Conservation (phyloP, 768 basidiomycete genomes). For the Cystobasidium onofrii region DNA sequence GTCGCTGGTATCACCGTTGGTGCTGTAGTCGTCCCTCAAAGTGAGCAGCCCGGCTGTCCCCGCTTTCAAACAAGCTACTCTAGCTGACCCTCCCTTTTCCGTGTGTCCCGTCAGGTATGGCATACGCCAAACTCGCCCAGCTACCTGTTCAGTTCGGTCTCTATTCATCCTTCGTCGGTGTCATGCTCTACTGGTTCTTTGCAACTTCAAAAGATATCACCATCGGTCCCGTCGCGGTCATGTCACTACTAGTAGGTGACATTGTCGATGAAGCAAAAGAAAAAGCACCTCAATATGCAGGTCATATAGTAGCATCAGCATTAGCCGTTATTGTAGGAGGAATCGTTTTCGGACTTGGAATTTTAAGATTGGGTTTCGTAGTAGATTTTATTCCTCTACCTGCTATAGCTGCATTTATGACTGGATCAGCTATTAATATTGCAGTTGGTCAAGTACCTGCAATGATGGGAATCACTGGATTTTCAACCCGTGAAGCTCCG, state of each 20-base stretch:
- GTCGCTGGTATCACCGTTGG: slow-evolving; percentile 66
- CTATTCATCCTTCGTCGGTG: slow-evolving; percentile 86
- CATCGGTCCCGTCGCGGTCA: slow-evolving; percentile 98
- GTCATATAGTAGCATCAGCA: slow-evolving; percentile 70
- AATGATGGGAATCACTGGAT: slow-evolving; percentile 65
- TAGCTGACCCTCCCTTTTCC: background rate
- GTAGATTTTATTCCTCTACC: slow-evolving; percentile 84
- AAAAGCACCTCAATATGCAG: slow-evolving; percentile 45
- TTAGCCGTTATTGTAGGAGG: slow-evolving; percentile 81
- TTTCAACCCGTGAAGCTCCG: slow-evolving; percentile 65
- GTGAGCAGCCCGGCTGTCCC: too few species aligned
- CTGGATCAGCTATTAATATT: slow-evolving; percentile 74
- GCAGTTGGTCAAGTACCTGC: slow-evolving; percentile 78
- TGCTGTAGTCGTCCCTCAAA: slow-evolving; percentile 88
- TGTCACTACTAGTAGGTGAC: slow-evolving; percentile 79
- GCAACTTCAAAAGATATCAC: slow-evolving; percentile 94
- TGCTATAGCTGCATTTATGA: slow-evolving; percentile 70
- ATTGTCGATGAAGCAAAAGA: slow-evolving; percentile 62
- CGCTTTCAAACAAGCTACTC: slow-evolving; percentile 59
- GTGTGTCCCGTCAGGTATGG: slow-evolving; percentile 43
- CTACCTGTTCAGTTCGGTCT: slow-evolving; percentile 81
- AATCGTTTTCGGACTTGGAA: slow-evolving; percentile 79
- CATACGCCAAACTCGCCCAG: slow-evolving; percentile 56
- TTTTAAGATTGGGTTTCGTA: slow-evolving; percentile 83
- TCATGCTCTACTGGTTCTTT: slow-evolving; percentile 83